These are phyloP conservation scores for Penicillium sp. DNA, from an alignment of 2,329 filamentous ascomycete genomes.

Conservation along the genomic window DNA sequence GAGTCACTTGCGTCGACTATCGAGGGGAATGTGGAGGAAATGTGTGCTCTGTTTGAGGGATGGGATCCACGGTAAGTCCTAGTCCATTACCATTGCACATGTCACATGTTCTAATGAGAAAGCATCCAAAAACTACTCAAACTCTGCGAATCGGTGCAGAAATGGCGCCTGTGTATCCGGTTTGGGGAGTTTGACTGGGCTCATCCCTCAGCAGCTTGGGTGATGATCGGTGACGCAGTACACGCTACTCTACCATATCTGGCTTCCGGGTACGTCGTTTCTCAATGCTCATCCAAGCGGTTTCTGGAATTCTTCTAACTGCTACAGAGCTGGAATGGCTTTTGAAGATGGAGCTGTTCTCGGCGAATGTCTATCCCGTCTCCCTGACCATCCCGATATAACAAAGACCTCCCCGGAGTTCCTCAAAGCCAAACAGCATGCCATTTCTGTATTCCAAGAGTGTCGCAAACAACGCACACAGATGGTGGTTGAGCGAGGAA, in stretches of 20 bases:
- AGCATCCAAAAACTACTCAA: conserved; percentile 53
- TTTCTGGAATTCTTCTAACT: background rate
- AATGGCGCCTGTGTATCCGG: conserved; percentile 59
- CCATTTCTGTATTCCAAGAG: conserved; percentile 49
- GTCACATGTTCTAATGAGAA: background rate
- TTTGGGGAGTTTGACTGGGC: conserved; percentile 55
- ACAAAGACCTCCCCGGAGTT: conserved; percentile 23
- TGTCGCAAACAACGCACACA: conserved; percentile 57
- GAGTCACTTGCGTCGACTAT: conserved; percentile 47
- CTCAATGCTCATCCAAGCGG: background rate
- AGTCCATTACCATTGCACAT: no score
- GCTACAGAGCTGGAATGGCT: conserved; percentile 53
- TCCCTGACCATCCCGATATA: conserved; percentile 38
- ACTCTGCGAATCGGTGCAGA: conserved; percentile 56
- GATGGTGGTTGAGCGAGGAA: conserved; percentile 56
- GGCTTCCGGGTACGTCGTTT: conserved; percentile 40
- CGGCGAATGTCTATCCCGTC: conserved; percentile 50
- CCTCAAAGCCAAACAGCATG: conserved; percentile 32
- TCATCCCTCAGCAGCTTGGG: conserved; percentile 53
- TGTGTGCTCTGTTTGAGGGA: conserved; percentile 51
- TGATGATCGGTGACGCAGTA: conserved; percentile 60
- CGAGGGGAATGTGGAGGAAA: conserved; percentile 51
- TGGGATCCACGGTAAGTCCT: conserved; percentile 51
- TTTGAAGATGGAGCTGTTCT: conserved; percentile 58
- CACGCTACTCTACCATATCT: conserved; percentile 63